Conservation (phyloP, 1,284 basidiomycete species). For the Earliella scabrosa region DNA sequence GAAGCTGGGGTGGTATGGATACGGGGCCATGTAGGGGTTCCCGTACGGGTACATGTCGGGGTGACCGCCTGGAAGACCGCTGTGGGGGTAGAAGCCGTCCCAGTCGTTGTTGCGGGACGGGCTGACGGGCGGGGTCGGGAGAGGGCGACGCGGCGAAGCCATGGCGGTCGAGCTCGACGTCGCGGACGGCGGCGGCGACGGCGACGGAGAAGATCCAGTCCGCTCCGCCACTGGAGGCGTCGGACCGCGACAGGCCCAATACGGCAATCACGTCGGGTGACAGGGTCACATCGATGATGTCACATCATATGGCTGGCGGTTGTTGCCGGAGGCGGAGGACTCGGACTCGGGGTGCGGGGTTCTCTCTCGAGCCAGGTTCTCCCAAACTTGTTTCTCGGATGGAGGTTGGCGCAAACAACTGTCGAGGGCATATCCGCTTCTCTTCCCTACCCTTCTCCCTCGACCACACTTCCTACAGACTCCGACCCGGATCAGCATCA, state of each 20-base stretch:
- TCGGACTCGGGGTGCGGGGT: too few relatives aligned
- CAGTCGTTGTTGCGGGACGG: conserved; percentile 18
- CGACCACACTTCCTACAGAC: conserved; percentile 6
- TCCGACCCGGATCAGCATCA: conserved; percentile 13
- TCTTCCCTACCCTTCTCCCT: neutral
- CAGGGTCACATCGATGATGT: conserved; percentile 12
- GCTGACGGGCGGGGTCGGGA: conserved; percentile 46
- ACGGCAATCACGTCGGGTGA: conserved; percentile 20
- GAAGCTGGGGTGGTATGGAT: conserved; percentile 44
- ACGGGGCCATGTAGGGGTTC: conserved; percentile 48
- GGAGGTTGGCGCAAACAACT: too few relatives aligned
- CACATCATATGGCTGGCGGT: neutral
- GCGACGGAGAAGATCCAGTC: conserved; percentile 9
- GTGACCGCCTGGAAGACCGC: conserved; percentile 28
- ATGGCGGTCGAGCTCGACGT: conserved; percentile 19
- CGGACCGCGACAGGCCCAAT: conserved; percentile 23
- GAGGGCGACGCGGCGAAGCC: conserved; percentile 41
- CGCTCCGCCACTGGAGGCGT: conserved; percentile 14
- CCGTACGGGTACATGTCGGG: conserved; percentile 44
- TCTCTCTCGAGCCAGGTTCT: too few relatives aligned
- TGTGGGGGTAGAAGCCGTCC: conserved; percentile 18
- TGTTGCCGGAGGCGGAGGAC: too few relatives aligned
- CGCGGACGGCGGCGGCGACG: conserved; percentile 4
- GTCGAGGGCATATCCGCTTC: too few relatives aligned
- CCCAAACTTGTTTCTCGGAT: conserved; percentile 5